Percentiles rank a stretch among this genome's conserved stretches.
Evolutionary conservation across 257 asterid genomes (phyloP).

Genomic region (Solanum ossicruentum): DNA sequence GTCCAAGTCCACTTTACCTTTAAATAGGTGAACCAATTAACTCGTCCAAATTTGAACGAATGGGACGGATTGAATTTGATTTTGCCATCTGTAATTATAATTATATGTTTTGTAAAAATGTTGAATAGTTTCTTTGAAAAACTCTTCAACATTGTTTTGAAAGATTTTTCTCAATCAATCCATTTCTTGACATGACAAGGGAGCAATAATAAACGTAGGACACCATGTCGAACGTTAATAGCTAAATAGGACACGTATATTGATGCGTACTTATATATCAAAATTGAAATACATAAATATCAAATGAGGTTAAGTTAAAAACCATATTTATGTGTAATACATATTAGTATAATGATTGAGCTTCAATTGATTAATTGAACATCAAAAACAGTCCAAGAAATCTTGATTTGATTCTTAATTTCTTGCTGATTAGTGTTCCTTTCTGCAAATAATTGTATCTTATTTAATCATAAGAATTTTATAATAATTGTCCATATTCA

Average conservation of each 20-base stretch:
- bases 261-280: not conserved
- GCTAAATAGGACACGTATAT: too few species aligned
- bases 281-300: not conserved
- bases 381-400: not conserved
- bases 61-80: too few species aligned
- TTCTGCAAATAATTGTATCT: not conserved
- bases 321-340: not conserved
- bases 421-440: not conserved
- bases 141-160: too few species aligned
- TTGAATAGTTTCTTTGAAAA: not conserved
- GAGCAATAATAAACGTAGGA: too few species aligned
- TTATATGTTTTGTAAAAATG: not conserved
- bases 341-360: not conserved
- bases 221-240: too few species aligned
- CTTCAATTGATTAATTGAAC: not conserved
- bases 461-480: not conserved
- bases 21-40: too few species aligned
- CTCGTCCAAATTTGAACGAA: too few species aligned
- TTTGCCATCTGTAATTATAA: too few species aligned
- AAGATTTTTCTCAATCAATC: too few species aligned
- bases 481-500: not conserved
- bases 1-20: too few species aligned
- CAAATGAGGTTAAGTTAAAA: fast-evolving
- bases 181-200: not conserved
- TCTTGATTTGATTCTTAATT: not conserved